Evolutionary conservation across 768 basidiomycete species (phyloP), one percentile per base, ranked within the genome.

Genomic region (Lentinula edodes): DNA sequence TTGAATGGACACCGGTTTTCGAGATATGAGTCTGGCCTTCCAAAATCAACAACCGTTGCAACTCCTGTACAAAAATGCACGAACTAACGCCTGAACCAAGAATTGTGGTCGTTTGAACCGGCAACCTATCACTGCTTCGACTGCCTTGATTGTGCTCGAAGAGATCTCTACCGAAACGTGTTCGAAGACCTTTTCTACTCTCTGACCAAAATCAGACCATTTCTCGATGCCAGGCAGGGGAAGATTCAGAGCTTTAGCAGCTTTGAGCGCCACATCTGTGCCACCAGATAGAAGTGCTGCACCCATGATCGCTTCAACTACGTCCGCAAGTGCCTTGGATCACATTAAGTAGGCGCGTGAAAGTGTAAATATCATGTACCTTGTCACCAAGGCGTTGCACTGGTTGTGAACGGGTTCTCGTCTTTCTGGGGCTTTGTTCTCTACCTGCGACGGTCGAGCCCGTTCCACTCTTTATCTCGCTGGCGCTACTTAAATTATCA

Each of bases 261-360:
- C 83, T 62, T 80, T 79, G 51, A 92, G 79, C 6, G 88, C 92
- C 18, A 74, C 71, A 57, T 90, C 87, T 53, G 79, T 77, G 57
- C 91, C 92, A 10, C 88, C 88, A 23, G 87, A 84, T 50, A 90
- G 76, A 69, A 87, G 93, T 5, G 89, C 90, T 16, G 91, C 92
- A 38, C 88, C 93, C 32, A 93, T 85, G 62, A 94, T 84, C 3
- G 93, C 90, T 72, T 95, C 93, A 8, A 84, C 83, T 46, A 93
- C 89, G 72, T 95, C 93, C 53, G 93, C 92, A 34, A 93, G 78
- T 20, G 86, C 84, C 92, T 93, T 59, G 34, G 36, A 18, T 67
- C 16, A 42, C 35, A 61, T 43, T 41, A 28, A 32, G 46, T 35
- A n/a, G 36, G 20, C 18, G 51, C 9, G n/a, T 42, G 16, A 61